These are phyloP conservation scores for Neurospora sp. DNA, from an alignment of 2,329 filamentous ascomycete species.

Conservation along the genomic window DNA sequence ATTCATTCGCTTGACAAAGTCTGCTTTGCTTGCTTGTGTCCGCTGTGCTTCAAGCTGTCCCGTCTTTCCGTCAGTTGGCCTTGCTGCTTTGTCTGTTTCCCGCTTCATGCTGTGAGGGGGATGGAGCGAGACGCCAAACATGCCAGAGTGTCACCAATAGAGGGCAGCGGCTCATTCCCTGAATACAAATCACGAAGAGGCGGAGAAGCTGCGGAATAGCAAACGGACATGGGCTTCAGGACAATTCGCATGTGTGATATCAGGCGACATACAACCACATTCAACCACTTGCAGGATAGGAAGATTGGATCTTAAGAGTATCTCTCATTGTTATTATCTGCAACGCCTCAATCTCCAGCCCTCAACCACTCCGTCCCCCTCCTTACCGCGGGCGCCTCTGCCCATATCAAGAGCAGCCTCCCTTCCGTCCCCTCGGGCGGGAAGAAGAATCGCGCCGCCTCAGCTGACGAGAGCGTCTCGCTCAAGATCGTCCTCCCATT, in stretches of 20 bases:
- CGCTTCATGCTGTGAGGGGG: neutral
- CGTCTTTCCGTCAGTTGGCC: neutral
- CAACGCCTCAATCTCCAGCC: neutral
- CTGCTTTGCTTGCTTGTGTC: neutral
- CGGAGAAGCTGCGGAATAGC: neutral
- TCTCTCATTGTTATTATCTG: neutral
- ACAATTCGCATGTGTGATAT: neutral
- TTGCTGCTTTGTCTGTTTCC: neutral
- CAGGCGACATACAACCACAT: neutral
- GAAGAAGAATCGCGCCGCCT: slow-evolving; percentile 24
- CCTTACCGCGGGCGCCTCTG: slow-evolving; percentile 19
- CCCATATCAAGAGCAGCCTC: slow-evolving; percentile 27
- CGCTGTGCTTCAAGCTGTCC: neutral
- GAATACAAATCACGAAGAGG: neutral
- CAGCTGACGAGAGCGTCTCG: slow-evolving; percentile 29
- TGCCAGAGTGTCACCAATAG: neutral
- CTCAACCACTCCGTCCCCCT: slow-evolving; percentile 9
- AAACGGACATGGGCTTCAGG: neutral
- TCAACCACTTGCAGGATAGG: neutral
- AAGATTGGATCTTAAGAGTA: neutral
- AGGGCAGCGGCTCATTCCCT: neutral
- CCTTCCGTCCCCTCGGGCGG: slow-evolving; percentile 28
- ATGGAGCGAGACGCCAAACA: neutral
- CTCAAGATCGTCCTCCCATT: slow-evolving; percentile 36
- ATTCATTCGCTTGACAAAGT: neutral